A percentile compares a stretch with the other conserved stretches of the same genome.
Evolutionary conservation across 441 rosid genomes (phyloP).

Genomic region (Eutrema salsugineum): DNA sequence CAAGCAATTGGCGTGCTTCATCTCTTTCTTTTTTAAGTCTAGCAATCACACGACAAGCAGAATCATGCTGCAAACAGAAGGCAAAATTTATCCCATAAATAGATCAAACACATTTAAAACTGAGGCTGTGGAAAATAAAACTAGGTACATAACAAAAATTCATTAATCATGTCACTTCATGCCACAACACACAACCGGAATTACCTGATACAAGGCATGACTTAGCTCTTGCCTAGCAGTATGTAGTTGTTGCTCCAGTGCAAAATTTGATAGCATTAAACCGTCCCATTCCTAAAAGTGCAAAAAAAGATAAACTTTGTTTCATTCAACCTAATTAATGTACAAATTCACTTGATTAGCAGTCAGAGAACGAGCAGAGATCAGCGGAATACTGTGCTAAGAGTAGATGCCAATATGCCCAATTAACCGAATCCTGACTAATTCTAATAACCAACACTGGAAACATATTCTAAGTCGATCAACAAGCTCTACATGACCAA

Average conservation of each 20-base stretch:
- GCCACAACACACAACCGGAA: background rate
- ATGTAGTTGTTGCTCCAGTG: slow-evolving; percentile 89
- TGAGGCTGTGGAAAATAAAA: background rate
- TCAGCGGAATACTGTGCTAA: background rate
- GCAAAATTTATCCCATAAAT: background rate
- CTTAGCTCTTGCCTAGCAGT: slow-evolving; percentile 95
- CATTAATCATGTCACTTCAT: background rate
- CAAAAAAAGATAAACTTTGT: background rate
- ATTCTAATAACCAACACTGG: background rate
- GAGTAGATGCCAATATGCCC: background rate
- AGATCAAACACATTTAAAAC: background rate
- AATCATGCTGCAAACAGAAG: slow-evolving; percentile 66
- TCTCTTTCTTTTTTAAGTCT: slow-evolving; percentile 91
- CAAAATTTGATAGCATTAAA: slow-evolving; percentile 87
- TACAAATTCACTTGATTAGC: background rate
- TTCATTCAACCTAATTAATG: background rate
- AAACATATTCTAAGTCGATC: background rate
- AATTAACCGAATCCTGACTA: background rate
- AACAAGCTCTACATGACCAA: background rate
- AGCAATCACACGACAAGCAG: slow-evolving; percentile 98
- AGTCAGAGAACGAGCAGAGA: background rate
- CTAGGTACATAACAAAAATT: background rate
- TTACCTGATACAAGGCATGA: slow-evolving; percentile 92
- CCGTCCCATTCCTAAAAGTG: slow-evolving; percentile 88
- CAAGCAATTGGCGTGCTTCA: slow-evolving; percentile 81